Evolutionary conservation across 257 asterid species (phyloP), one percentile per base, ranked within the genome.

Genomic region (Paulownia fortunei): DNA sequence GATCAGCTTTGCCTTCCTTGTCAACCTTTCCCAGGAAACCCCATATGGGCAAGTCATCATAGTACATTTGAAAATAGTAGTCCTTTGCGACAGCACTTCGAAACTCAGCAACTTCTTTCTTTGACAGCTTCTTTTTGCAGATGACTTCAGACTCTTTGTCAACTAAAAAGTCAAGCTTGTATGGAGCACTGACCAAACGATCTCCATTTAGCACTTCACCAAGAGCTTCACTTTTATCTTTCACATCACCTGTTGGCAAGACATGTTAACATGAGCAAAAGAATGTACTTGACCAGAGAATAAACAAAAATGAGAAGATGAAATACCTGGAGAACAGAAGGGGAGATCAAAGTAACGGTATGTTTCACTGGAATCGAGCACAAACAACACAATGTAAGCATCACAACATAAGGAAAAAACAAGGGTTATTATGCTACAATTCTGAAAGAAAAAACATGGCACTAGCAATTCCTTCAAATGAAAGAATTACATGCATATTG

Each of bases 31-130:
- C 96, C 26, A 92, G 79, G 59, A 92, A 90, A 24, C 96, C 97
- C 97, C 97, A 92, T 18, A 90, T 80, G 5, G 97, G 96, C 82
- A 92, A 78, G 80, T 92, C 97, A 76, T 92, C 97, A 19, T 90
- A 92, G 83, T 88, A 90, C 96, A 92, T 90, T 42, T 92, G 92
- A 15, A 92, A 90, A 76, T 86, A 92, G 66, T 92, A 92, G 82
- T 92, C 97, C 80, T 90, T 92, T 12, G 88, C 82, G 0, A 90
- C 92, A 5, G 96, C 97, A 62, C 72, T 86, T 32, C 92, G 86
- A 59, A 92, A 92, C 63, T 56, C 89, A 6, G 79, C 80, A 58
- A 87, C 90, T 81, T 92, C 93, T 54, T 82, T 69, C 86, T 78
- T 86, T 11, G 97, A 82, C 23, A 92, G 82, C 34, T 47, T 73